Base-by-base conservation (phyloP, 805 yeast species). In the Saccharomycopsis synnaedendra region DNA sequence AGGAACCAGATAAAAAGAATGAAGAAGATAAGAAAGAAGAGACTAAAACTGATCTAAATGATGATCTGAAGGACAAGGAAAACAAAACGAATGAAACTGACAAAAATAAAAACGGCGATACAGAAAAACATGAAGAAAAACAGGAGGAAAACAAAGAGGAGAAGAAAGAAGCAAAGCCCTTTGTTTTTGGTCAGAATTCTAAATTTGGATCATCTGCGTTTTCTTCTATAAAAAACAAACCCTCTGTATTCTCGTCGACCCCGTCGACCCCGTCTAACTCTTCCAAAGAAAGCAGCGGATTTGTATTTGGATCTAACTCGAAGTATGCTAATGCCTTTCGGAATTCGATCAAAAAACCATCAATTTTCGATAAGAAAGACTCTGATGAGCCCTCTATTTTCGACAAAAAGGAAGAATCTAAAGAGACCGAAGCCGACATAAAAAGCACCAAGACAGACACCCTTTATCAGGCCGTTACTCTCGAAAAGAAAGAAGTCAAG, bases 141-240 rank as follows among this genome's bases (percentile, higher is more conserved):
- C 10, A 34, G n/a, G 37, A 34, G n/a, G n/a, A 33, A 38, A 43
- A n/a, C 47, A 49, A 34, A n/a, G n/a, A 34, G 36, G 10, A 8
- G 11, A 49, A 43, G 37, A 49, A 36, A 34, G 44, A 47, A 32
- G 40, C 40, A n/a, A 53, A 48, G 3, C 59, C 61, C 19, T 75
- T 73, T 59, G 78, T 75, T 1, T 78, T 78, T 65, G 84, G 83
- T 6, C 64, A 77, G 1, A 58, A 71, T 3, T 68, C 80, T 0
- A 57, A 68, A 29, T 76, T 77, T 58, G 79, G 80, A 7, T 55
- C 60, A 8, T 49, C 60, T 32, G 69, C 70, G 2, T 69, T 69
- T 44, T 61, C 67, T 1, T 53, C 64, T 55, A 49, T 64, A 41
- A 56, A 59, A 5, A 54, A 57, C 28, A 55, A 46, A 37, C 62